Conservation (phyloP, 768 basidiomycete species). For the Amanita brunnescens region DNA sequence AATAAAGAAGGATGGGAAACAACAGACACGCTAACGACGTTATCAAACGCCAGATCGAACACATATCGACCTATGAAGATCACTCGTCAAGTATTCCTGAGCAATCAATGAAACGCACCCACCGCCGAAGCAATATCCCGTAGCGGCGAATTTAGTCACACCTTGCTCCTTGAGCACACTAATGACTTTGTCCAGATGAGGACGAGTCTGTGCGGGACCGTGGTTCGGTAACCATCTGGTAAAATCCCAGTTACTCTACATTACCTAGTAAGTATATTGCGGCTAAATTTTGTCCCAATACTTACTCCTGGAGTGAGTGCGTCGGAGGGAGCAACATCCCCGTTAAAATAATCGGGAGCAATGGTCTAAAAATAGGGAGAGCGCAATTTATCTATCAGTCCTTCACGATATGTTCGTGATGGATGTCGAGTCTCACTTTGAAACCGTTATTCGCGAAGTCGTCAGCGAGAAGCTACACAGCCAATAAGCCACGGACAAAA, state of each 20-base stretch:
- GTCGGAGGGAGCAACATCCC: slow-evolving; percentile 30
- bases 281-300: not conserved
- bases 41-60: slow-evolving; percentile 55
- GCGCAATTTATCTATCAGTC: not conserved
- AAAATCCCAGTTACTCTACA: slow-evolving; percentile 28
- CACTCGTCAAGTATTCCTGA: not conserved
- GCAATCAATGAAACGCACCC: slow-evolving; percentile 11
- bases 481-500: not conserved
- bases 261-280: not conserved
- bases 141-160: slow-evolving; percentile 47
- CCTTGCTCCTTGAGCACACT: slow-evolving; percentile 49
- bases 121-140: slow-evolving; percentile 69
- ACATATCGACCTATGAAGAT: slow-evolving; percentile 36
- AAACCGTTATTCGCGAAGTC: slow-evolving; percentile 38
- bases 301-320: slow-evolving; percentile 22
- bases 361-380: slow-evolving; percentile 20
- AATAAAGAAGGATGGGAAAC: slow-evolving; percentile 60
- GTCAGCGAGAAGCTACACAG: slow-evolving; percentile 29
- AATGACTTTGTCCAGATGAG: slow-evolving; percentile 47
- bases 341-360: slow-evolving; percentile 33
- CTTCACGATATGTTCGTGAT: not conserved
- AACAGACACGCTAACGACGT: slow-evolving; percentile 37
- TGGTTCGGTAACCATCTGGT: slow-evolving; percentile 38
- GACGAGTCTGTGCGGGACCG: slow-evolving; percentile 30
- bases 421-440: slow-evolving; percentile 13